phyloP scores from a whole-genome alignment of 225 moss, liverwort and hornwort species.

The Sphagnum tenellum region DNA sequence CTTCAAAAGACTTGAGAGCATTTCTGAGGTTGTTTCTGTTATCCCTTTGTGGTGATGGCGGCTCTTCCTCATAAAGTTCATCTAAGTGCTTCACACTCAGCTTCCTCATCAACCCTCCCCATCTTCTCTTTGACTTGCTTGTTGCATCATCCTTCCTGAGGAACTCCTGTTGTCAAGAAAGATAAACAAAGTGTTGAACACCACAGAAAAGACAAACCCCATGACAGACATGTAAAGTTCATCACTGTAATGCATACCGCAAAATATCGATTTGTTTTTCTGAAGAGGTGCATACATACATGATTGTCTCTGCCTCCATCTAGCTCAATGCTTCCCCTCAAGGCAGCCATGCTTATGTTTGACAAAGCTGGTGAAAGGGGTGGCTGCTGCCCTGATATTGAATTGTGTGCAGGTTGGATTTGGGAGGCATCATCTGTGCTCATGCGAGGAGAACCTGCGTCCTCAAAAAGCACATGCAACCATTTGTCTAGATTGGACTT shows the following conservation, averaged over 20 bases:
- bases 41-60: too few relatives aligned
- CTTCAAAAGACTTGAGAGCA: too few relatives aligned
- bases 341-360: constrained; percentile 23
- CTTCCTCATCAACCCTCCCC: constrained; percentile 36
- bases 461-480: constrained; percentile 37
- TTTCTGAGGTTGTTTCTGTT: too few relatives aligned
- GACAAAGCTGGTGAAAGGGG: constrained; percentile 18
- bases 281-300: constrained; percentile 7
- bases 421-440: constrained; percentile 6
- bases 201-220: background rate
- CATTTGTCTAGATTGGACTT: constrained; percentile 62
- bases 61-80: too few relatives aligned
- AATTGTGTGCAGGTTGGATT: too few relatives aligned
- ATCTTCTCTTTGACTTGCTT: constrained; percentile 23
- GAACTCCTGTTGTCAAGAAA: constrained; percentile 18
- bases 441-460: constrained; percentile 22
- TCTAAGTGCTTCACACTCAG: background rate
- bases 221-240: background rate
- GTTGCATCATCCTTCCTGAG: constrained; percentile 13
- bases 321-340: constrained; percentile 29
- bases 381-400: background rate
- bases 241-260: background rate
- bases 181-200: background rate
- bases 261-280: background rate
- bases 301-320: constrained; percentile 12